Evolutionary conservation across 2,329 filamentous ascomycete species (phyloP).

Genomic region (Colletotrichum coccodes): DNA sequence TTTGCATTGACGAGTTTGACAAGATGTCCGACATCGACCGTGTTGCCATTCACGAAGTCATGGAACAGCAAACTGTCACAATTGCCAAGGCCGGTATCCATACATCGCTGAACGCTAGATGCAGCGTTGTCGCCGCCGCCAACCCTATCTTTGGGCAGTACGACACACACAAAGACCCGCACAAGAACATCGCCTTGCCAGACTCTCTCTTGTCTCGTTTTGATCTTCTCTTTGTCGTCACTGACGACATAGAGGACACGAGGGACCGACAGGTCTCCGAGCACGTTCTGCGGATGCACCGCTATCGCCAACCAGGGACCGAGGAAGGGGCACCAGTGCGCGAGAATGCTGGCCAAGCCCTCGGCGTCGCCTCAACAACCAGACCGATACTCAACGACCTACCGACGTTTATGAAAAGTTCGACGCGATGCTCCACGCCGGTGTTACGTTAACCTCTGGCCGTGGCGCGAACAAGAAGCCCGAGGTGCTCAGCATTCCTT

Average conservation of each 20-base stretch:
- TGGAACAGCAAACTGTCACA: conserved; percentile 99
- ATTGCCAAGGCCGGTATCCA: conserved; percentile 99
- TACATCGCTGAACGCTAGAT: conserved; percentile 95
- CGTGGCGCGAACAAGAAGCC: conserved; percentile 80
- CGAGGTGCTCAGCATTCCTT: conserved; percentile 93
- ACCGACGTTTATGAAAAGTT: conserved; percentile 97
- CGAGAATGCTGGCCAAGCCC: conserved; percentile 83
- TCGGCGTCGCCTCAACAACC: conserved; percentile 89
- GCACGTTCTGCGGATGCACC: conserved; percentile 96
- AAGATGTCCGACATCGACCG: conserved; percentile 99
- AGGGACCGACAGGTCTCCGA: conserved; percentile 92
- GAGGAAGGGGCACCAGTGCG: conserved; percentile 96
- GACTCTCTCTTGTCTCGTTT: conserved; percentile 98
- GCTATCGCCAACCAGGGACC: conserved; percentile 89
- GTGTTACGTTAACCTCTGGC: conserved; percentile 81
- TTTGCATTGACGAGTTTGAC: conserved; percentile 99
- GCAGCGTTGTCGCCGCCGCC: conserved; percentile 94
- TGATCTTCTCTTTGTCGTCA: conserved; percentile 96
- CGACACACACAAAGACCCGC: conserved; percentile 97
- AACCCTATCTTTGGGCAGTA: conserved; percentile 99
- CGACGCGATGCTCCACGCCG: conserved; percentile 94
- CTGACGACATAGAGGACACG: conserved; percentile 96
- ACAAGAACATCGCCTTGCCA: conserved; percentile 97
- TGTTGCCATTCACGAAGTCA: conserved; percentile 99
- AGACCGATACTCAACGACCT: conserved; percentile 76